Base-by-base conservation (phyloP, 2,329 filamentous ascomycete genomes). In the Pyrenophora seminiperda region DNA sequence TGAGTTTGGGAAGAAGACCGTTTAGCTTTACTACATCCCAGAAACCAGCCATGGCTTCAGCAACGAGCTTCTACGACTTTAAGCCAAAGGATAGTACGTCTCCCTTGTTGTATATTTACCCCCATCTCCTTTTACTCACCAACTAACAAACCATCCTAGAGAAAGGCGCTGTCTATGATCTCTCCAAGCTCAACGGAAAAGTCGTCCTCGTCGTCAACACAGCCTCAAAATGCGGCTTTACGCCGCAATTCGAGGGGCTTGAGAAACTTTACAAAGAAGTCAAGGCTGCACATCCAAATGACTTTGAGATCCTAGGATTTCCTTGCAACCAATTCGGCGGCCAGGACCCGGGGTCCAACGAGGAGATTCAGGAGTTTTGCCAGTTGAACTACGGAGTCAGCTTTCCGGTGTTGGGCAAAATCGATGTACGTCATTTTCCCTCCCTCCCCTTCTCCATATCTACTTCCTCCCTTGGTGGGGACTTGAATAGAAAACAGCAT, bases 191-290 rank as follows among this genome's bases (percentile, higher is more conserved):
- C 78, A 85, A 90, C 74, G 90, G 88, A 82, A 97, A 97, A 77
- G 93, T 97, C 63, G 85, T 97, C 65, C 87, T 99, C 54, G 82
- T 96, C 67, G 91, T 99, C 78, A 99, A 99, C 85, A 97, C 93
- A 1, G 94, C 94, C 63, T 96, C 90, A 74, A 97, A 97, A 81
- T 99, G 94, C 81, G 93, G 94, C 74, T 97, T 97, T 84, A 97
- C 94, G 2, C 91, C 91, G 10, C 94, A 99, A 77, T 97, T 94
- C 77, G 86, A 84, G 57, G 90, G 89, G 24, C 89, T 99, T 42
- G 92, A 99, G 79, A 87, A 84, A 69, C 84, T 99, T 58, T 96
- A 96, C 84, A 89, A 96, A 68, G 75, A 78, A 42, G 67, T 97
- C 71, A 85, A 84, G 64, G 79, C 79, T 61, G 81, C 84, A 68